Evolutionary conservation across 106 monocot species (phyloP), one percentile per base, ranked within the genome.

Genomic region (Phalaenopsis equestris): DNA sequence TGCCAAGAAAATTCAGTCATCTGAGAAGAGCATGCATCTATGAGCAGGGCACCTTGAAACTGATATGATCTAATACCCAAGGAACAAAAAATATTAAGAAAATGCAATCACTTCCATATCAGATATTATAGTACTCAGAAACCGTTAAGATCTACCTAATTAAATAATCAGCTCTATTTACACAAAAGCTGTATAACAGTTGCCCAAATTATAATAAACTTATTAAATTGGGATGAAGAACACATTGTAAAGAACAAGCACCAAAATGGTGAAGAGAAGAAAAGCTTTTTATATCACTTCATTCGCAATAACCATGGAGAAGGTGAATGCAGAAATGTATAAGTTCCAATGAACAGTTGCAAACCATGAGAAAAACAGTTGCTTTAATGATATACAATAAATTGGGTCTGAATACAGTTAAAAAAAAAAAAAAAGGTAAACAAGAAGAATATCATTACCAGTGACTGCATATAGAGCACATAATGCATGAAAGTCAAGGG

Each of bases 381-480:
- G 14, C n/a, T 64, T 24, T 64, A 64, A 64, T 23, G 64, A 57
- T 57, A 57, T 45, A 30, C 52, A 52, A 52, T 52, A 52, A 52
- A 11, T 11, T 52, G 52, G 5, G 52, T 2, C 52, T 12, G 12
- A 52, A 52, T 52, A 2, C 12, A 52, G 2, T 30, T 30, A 30
- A 30, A 57, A 15, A 57, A 57, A 65, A 8, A 21, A 19, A 3
- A 65, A 65, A 23, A 14, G 6, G 64, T 38, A 70, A 39, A 36
- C 8, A 21, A 15, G 67, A 43, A 6, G 47, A 67, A 72, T 74
- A 37, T 11, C 67, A 82, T 78, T 89, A 99, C 98, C 98, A 42
- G 98, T 99, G 17, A 99, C 91, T 72, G 98, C 98, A 91, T 99
- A 99, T 16, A 99, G 91, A 72, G 98, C 98, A 78, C 98, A 99